Conservation (phyloP, 768 basidiomycete genomes). For the Cystofilobasidium macerans region DNA sequence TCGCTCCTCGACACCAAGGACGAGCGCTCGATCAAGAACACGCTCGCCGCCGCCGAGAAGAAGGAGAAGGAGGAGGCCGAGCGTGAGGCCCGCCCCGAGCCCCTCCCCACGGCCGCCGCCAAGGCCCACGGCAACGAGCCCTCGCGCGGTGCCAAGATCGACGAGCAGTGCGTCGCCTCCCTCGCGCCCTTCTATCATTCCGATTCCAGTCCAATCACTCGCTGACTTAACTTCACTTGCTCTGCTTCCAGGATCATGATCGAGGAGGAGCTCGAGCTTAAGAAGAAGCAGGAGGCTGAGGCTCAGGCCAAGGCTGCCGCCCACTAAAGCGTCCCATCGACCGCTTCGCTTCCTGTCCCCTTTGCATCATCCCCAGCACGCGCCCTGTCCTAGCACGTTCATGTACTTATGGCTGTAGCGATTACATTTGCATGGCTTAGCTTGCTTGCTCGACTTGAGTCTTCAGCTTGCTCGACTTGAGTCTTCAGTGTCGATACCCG, state of each 20-base stretch:
- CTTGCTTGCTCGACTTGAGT: too few relatives aligned
- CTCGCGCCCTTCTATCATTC: background rate
- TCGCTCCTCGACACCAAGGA: conserved; percentile 14
- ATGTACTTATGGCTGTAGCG: too few relatives aligned
- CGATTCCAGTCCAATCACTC: background rate
- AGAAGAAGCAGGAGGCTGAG: background rate
- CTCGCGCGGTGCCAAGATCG: conserved; percentile 19
- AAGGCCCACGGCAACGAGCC: conserved; percentile 26
- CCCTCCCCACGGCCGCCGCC: conserved; percentile 21
- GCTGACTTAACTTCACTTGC: background rate
- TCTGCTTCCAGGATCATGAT: background rate
- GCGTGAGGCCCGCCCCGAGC: conserved; percentile 13
- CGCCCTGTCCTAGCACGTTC: too few relatives aligned
- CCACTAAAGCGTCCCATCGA: too few relatives aligned
- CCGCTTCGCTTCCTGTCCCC: too few relatives aligned
- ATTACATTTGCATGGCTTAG: too few relatives aligned
- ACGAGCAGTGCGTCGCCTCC: conserved; percentile 15
- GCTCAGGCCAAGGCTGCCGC: too few relatives aligned
- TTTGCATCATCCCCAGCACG: too few relatives aligned
- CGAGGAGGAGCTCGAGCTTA: conserved; percentile 5
- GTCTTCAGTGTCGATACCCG: too few relatives aligned
- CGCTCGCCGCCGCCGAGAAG: conserved; percentile 9
- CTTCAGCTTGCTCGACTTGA: too few relatives aligned
- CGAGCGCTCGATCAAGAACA: conserved; percentile 19
- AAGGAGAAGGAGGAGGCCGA: conserved; percentile 12